phyloP scores from a whole-genome alignment of 2,329 filamentous ascomycete genomes.

The Fusarium hostae region DNA sequence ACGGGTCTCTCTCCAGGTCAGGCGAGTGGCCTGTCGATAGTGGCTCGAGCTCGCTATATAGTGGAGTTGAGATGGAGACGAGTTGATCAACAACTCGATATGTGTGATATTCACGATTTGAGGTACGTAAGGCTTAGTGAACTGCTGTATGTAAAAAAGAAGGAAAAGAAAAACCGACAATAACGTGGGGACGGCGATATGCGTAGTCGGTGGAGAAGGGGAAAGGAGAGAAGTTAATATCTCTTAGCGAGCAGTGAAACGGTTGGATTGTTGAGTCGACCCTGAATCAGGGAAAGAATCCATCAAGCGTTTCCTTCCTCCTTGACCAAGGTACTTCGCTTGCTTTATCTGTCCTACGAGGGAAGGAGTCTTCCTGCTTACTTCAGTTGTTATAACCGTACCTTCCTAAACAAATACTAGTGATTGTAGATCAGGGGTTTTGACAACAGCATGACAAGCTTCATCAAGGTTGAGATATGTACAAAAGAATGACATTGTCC shows the following conservation, averaged over 20 bases:
- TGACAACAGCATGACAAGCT: not conserved
- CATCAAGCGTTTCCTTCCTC: constrained; percentile 3
- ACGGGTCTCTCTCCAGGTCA: constrained; percentile 25
- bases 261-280: not conserved
- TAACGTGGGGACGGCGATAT: constrained; percentile 10
- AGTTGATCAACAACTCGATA: constrained; percentile 31
- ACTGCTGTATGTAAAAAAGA: constrained; percentile 11
- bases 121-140: constrained; percentile 29
- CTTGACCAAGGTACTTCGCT: constrained; percentile 5
- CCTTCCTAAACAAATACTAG: constrained; percentile 21
- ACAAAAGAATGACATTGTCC: not conserved
- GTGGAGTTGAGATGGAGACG: constrained; percentile 29
- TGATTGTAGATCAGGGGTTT: constrained; percentile 20
- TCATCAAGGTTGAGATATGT: not conserved
- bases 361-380: not conserved
- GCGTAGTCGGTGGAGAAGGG: constrained; percentile 3
- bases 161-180: not conserved
- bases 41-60: constrained; percentile 34
- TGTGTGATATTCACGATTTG: constrained; percentile 15
- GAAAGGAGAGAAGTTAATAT: constrained; percentile 8
- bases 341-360: constrained; percentile 1
- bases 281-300: constrained; percentile 2
- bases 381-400: not conserved
- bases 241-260: not conserved
- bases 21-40: constrained; percentile 28